Conservation (phyloP, 129 eudicot species). For the Tagetes patula region DNA sequence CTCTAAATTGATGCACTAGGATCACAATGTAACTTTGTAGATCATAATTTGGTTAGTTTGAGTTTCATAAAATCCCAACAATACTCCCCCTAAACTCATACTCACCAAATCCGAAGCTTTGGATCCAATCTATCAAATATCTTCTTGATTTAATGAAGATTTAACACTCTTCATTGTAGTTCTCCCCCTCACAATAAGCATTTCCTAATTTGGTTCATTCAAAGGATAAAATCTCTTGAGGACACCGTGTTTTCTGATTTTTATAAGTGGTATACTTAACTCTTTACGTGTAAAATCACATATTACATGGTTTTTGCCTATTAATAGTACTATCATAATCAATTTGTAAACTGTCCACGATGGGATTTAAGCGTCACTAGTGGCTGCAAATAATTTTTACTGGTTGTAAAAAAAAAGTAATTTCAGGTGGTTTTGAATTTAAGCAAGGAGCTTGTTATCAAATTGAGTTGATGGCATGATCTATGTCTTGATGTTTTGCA, state of each 20-base stretch:
- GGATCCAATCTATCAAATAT: no score
- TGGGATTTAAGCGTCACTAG: background rate
- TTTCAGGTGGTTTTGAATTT: background rate
- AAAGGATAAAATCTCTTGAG: no score
- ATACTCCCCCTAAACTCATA: no score
- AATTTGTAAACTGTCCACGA: background rate
- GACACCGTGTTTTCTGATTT: background rate
- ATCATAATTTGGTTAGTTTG: no score
- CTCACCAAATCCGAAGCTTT: no score
- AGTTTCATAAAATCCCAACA: no score
- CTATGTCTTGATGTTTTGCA: slow-evolving; percentile 33
- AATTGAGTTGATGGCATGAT: background rate
- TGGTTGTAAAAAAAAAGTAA: background rate
- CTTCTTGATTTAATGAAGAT: no score
- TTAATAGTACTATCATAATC: background rate
- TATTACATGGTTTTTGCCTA: background rate
- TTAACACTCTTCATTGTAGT: no score
- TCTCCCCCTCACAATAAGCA: no score
- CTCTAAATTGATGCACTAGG: no score
- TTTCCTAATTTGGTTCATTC: no score
- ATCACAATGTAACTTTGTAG: no score
- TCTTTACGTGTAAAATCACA: background rate
- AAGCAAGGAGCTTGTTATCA: background rate
- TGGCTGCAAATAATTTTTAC: background rate
- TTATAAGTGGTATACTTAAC: background rate